Evolutionary conservation across 257 asterid species (phyloP).

Genomic region (Misopates orontium): DNA sequence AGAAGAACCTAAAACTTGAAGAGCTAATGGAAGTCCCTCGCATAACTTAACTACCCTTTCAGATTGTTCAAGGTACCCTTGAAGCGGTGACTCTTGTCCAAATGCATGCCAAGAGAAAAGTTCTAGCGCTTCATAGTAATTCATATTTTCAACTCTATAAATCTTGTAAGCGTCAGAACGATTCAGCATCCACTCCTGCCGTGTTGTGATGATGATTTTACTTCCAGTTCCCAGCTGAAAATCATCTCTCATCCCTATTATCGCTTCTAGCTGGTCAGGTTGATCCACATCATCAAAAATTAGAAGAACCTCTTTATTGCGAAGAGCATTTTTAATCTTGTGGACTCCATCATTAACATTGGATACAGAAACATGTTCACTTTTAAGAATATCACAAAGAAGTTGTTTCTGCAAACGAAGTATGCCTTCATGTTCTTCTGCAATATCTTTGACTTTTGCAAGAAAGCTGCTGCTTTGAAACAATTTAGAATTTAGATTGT

Average conservation of each 20-base stretch:
- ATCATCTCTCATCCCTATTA: slow-evolving; percentile 25
- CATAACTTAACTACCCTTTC: background rate
- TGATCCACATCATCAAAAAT: slow-evolving; percentile 27
- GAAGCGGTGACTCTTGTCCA: background rate
- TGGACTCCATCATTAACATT: slow-evolving; percentile 28
- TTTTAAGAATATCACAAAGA: slow-evolving; percentile 17
- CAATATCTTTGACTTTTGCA: slow-evolving; percentile 24
- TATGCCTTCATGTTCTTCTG: slow-evolving; percentile 24
- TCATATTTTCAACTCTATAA: background rate
- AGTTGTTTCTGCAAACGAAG: slow-evolving; percentile 22
- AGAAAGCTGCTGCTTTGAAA: slow-evolving; percentile 29
- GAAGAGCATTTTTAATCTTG: slow-evolving; percentile 22
- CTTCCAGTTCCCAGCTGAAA: slow-evolving; percentile 14
- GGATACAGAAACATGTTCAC: slow-evolving; percentile 2
- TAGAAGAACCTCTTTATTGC: slow-evolving; percentile 19
- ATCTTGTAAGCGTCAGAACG: background rate
- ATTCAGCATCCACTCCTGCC: background rate
- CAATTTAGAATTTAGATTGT: slow-evolving; percentile 23
- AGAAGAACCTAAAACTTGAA: background rate
- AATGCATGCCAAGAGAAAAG: background rate
- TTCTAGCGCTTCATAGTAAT: background rate
- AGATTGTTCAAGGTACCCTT: background rate
- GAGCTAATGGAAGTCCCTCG: slow-evolving; percentile 1
- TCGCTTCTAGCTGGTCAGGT: slow-evolving; percentile 21
- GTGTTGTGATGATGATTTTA: slow-evolving; percentile 17